Base-by-base conservation (phyloP, 495 filamentous ascomycete genomes). In the Talaromyces trachyspermus region DNA sequence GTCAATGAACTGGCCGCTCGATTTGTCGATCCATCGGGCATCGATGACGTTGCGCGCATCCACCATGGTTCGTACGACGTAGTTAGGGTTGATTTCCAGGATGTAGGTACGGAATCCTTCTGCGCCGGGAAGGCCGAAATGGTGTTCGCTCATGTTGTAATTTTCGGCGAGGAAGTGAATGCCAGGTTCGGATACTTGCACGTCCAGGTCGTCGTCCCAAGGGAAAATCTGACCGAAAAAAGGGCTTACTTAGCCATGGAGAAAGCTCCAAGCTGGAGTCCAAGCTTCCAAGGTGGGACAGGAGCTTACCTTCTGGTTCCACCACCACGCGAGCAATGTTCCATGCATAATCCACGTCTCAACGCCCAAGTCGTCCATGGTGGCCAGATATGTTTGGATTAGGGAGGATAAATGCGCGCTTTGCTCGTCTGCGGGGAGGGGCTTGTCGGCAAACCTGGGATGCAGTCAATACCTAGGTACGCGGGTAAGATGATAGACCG, bases 341-440 rank as follows among this genome's bases (percentile, higher is more conserved):
- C 78, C 78, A 49, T 82, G 78, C 71, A 81, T 81, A 32, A 82
- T 75, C 78, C 78, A 82, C 29, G 77, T 82, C 53, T 80, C 75
- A 5, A 70, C 72, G 9, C 73, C 74, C 25, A 82, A 61, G 20
- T 72, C 68, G 23, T 62, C 54, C 77, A 81, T 81, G 8, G 73
- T 75, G 3, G 61, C 59, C 8, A 81, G 57, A 45, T 80, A 81
- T 10, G 77, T 75, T 52, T 70, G 72, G 50, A 79, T 68, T 11
- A 80, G 63, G n/a, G 61, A 60, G 23, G 65, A 70, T 8, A 82
- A 63, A 38, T 74, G 63, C 2, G 62, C 55, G 12, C 53, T 60
- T 37, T 74, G 75, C 46, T 80, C 64, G 18, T 69, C 60, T 38
- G 72, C 70, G 5, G 64, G 56, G 11, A 82, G 66, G 19, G 61